Evolutionary conservation across 2,329 filamentous ascomycete species (phyloP).

Genomic region (Neurospora sp.): DNA sequence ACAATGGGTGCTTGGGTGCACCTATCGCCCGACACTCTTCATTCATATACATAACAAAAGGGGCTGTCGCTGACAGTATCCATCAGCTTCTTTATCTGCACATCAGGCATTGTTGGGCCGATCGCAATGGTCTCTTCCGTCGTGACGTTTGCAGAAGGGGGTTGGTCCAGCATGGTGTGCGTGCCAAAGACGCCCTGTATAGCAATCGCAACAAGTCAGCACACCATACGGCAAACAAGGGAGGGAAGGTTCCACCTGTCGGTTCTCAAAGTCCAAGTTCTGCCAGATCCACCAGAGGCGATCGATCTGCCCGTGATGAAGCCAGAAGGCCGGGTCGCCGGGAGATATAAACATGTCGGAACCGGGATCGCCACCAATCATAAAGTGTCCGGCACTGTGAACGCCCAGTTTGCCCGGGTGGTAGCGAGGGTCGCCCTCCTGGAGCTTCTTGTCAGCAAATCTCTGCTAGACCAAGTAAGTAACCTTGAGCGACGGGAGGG

Average conservation of each 20-base stretch:
- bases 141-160: slow-evolving; percentile 26
- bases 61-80: slow-evolving; percentile 31
- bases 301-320: slow-evolving; percentile 18
- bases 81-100: slow-evolving; percentile 26
- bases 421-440: slow-evolving; percentile 16
- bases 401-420: slow-evolving; percentile 20
- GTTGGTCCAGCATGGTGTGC: slow-evolving; percentile 31
- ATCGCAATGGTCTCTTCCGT: slow-evolving; percentile 23
- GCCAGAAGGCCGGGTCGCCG: slow-evolving; percentile 17
- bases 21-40: neutral
- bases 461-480: slow-evolving; percentile 13
- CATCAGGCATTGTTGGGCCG: neutral
- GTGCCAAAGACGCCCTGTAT: slow-evolving; percentile 28
- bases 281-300: slow-evolving; percentile 20
- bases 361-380: slow-evolving; percentile 21
- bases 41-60: slow-evolving; percentile 35
- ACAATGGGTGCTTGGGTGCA: neutral
- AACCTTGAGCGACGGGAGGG: slow-evolving; percentile 3
- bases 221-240: neutral
- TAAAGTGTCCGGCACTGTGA: slow-evolving; percentile 29
- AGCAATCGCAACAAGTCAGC: neutral
- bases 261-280: slow-evolving; percentile 17
- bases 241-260: neutral
- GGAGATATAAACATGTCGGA: slow-evolving; percentile 14
- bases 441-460: neutral